Conservation (phyloP, 179 eudicot genomes). For the Carnegiea gigantea region DNA sequence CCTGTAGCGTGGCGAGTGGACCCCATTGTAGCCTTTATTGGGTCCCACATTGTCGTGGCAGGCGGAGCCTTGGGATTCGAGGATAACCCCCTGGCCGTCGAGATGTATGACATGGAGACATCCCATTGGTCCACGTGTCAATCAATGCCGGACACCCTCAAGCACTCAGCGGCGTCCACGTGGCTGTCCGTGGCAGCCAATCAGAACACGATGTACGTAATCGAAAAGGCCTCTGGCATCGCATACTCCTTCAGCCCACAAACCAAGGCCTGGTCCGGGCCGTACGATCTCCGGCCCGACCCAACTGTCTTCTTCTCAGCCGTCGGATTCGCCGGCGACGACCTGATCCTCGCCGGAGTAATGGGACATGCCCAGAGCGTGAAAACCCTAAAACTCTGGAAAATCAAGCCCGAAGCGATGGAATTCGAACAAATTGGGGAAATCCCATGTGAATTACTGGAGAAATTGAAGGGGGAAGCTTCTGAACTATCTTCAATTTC, state of each 20-base stretch:
- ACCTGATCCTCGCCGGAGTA: constrained; percentile 48
- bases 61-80: constrained; percentile 52
- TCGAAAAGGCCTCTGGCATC: constrained; percentile 48
- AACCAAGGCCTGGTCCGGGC: constrained; percentile 42
- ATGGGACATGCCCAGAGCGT: constrained; percentile 31
- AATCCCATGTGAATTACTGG: constrained; percentile 44
- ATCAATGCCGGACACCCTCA: constrained; percentile 50
- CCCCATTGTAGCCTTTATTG: constrained; percentile 55
- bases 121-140: constrained; percentile 44
- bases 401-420: constrained; percentile 26
- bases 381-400: constrained; percentile 42
- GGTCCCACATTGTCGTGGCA: constrained; percentile 44
- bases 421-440: constrained; percentile 42
- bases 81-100: constrained; percentile 51
- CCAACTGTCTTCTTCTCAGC: constrained; percentile 31
- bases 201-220: constrained; percentile 38
- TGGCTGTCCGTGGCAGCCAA: constrained; percentile 61
- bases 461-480: constrained; percentile 34
- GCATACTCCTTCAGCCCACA: constrained; percentile 44
- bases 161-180: constrained; percentile 47
- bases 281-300: constrained; percentile 42
- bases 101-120: constrained; percentile 44
- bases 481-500: constrained; percentile 32
- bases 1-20: constrained; percentile 52
- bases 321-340: constrained; percentile 34